phyloP scores from a whole-genome alignment of 805 yeast species.

The Saccharomyces jurei region DNA sequence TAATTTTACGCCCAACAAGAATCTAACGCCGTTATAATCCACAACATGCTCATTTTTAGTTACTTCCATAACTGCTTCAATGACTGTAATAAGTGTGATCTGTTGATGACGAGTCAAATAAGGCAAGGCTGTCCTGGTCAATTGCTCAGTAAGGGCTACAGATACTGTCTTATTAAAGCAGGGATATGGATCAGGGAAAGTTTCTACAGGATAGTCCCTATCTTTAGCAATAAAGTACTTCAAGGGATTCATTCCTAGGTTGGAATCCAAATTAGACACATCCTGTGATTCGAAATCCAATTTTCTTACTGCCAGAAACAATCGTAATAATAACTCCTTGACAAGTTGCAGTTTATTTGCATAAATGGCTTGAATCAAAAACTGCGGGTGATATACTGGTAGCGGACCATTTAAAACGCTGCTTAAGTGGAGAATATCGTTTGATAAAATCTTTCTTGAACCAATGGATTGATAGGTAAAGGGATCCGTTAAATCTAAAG shows the following conservation, averaged over 20 bases:
- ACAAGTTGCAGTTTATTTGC: constrained; percentile 51
- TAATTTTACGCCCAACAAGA: constrained; percentile 60
- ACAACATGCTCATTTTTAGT: constrained; percentile 32
- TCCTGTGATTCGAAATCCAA: constrained; percentile 37
- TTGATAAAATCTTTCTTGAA: constrained; percentile 45
- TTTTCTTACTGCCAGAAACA: constrained; percentile 50
- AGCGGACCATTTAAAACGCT: constrained; percentile 80
- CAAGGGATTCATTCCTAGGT: constrained; percentile 21
- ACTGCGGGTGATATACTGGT: constrained; percentile 87
- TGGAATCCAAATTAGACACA: constrained; percentile 26
- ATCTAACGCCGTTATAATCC: constrained; percentile 56
- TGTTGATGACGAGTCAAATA: constrained; percentile 87
- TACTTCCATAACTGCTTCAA: constrained; percentile 55
- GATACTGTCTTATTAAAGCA: constrained; percentile 38
- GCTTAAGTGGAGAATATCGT: constrained; percentile 57
- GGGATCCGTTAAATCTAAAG: constrained; percentile 47
- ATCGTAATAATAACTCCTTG: constrained; percentile 44
- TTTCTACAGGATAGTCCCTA: constrained; percentile 17
- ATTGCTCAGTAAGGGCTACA: constrained; percentile 45
- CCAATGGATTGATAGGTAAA: constrained; percentile 50
- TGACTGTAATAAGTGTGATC: constrained; percentile 62
- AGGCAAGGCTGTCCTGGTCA: constrained; percentile 63
- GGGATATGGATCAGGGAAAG: constrained; percentile 34
- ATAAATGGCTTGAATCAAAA: constrained; percentile 66
- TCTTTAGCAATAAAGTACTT: constrained; percentile 23